These are phyloP conservation scores for Hemisphaericaspora xylofermentans DNA, from an alignment of 1,139 yeast species.

Conservation along the genomic window DNA sequence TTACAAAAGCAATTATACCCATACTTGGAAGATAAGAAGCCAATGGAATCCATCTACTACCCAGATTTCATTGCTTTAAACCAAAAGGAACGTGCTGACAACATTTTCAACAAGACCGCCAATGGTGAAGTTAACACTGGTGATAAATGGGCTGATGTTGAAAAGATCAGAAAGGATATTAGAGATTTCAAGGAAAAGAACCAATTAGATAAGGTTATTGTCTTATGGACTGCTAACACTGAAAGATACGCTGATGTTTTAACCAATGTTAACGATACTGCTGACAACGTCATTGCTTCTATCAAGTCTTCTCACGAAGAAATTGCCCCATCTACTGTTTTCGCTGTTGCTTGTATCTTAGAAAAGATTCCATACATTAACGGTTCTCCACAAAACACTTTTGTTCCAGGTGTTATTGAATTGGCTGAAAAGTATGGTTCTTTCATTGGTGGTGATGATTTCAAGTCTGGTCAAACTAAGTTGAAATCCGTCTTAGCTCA, in stretches of 20 bases:
- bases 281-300: constrained; percentile 72
- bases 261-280: constrained; percentile 83
- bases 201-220: constrained; percentile 79
- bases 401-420: constrained; percentile 92
- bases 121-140: constrained; percentile 52
- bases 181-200: constrained; percentile 73
- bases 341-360: constrained; percentile 89
- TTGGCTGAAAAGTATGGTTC: constrained; percentile 76
- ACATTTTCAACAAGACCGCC: constrained; percentile 56
- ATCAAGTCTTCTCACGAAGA: constrained; percentile 80
- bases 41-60: constrained; percentile 85
- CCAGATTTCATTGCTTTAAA: constrained; percentile 97
- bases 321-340: constrained; percentile 86
- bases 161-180: constrained; percentile 81
- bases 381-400: constrained; percentile 97
- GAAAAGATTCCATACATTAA: constrained; percentile 89
- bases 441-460: constrained; percentile 95
- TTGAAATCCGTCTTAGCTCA: constrained; percentile 93
- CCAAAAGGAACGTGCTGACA: constrained; percentile 90
- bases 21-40: constrained; percentile 61
- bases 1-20: constrained; percentile 76
- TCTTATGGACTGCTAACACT: constrained; percentile 96
- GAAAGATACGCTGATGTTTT: constrained; percentile 85
- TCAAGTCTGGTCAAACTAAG: constrained; percentile 96
- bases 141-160: constrained; percentile 89